phyloP scores from a whole-genome alignment of 1,284 basidiomycete genomes.

The Ceratobasidium sp. region DNA sequence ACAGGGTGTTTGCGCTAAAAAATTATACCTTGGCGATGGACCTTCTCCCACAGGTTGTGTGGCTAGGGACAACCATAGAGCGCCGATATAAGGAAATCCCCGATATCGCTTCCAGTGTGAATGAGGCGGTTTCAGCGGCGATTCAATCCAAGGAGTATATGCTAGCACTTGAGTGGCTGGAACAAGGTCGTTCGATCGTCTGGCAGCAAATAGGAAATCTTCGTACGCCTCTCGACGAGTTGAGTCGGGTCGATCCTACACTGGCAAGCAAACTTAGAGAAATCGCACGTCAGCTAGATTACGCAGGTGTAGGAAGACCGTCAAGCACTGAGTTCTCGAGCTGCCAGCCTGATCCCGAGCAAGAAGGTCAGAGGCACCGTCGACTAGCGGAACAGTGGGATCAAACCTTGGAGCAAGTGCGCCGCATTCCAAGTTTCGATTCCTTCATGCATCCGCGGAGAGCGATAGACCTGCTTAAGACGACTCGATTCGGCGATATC shows the following conservation, averaged over 20 bases:
- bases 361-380: neutral
- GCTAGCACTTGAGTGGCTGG: constrained; percentile 29
- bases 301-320: neutral
- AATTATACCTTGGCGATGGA: neutral
- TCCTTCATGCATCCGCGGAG: constrained; percentile 40
- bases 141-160: neutral
- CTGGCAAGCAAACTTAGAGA: constrained; percentile 12
- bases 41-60: constrained; percentile 15
- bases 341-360: neutral
- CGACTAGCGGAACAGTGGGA: constrained; percentile 41
- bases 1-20: neutral
- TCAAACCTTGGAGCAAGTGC: constrained; percentile 37
- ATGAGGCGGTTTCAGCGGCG: constrained; percentile 20
- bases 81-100: neutral
- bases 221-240: constrained; percentile 14
- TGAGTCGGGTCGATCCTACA: neutral
- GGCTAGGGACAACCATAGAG: neutral
- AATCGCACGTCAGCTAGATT: neutral
- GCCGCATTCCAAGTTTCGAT: constrained; percentile 38
- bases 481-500: constrained; percentile 32
- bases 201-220: constrained; percentile 18
- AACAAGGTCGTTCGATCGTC: constrained; percentile 17
- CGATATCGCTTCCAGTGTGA: neutral
- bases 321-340: neutral
- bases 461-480: constrained; percentile 24